These are phyloP conservation scores for Taphrina sp. DNA, from an alignment of 1,139 yeast genomes.

Conservation along the genomic window DNA sequence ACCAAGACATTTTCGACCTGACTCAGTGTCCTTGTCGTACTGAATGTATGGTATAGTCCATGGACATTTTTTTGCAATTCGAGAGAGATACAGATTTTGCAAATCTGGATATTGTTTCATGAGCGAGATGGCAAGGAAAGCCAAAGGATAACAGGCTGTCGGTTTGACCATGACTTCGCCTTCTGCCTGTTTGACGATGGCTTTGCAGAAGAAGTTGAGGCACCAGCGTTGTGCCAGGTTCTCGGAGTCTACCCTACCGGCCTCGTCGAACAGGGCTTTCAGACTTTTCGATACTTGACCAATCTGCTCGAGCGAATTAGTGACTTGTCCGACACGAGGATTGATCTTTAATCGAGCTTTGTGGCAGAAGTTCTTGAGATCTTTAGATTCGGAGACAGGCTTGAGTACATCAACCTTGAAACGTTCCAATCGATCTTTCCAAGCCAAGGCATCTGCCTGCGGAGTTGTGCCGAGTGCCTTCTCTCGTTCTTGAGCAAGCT, in stretches of 20 bases:
- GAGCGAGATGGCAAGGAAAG: constrained; percentile 59
- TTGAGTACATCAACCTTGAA: constrained; percentile 51
- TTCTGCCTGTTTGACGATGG: constrained; percentile 86
- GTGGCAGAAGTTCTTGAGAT: constrained; percentile 47
- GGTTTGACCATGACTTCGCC: constrained; percentile 83
- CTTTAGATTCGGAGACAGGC: constrained; percentile 50
- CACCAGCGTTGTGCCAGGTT: constrained; percentile 64
- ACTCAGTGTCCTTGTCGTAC: constrained; percentile 63
- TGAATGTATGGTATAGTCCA: constrained; percentile 61
- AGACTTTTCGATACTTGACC: constrained; percentile 54
- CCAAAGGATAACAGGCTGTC: constrained; percentile 76
- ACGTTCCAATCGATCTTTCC: constrained; percentile 45
- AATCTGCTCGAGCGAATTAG: constrained; percentile 65
- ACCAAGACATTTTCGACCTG: constrained; percentile 82
- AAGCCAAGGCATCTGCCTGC: constrained; percentile 39
- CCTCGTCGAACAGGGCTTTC: constrained; percentile 50
- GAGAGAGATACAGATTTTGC: constrained; percentile 65
- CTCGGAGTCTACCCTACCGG: constrained; percentile 42
- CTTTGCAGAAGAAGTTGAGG: constrained; percentile 77
- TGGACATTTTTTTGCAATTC: constrained; percentile 90
- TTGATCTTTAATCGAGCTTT: constrained; percentile 68
- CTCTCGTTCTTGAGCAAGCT: no score
- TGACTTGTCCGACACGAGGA: constrained; percentile 87
- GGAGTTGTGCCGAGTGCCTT: constrained; percentile 39
- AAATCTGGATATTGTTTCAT: constrained; percentile 63